A percentile compares a stretch with the other conserved stretches of the same genome.
Evolutionary conservation across 768 basidiomycete genomes (phyloP).

Genomic region (Coprinellus micaceus): DNA sequence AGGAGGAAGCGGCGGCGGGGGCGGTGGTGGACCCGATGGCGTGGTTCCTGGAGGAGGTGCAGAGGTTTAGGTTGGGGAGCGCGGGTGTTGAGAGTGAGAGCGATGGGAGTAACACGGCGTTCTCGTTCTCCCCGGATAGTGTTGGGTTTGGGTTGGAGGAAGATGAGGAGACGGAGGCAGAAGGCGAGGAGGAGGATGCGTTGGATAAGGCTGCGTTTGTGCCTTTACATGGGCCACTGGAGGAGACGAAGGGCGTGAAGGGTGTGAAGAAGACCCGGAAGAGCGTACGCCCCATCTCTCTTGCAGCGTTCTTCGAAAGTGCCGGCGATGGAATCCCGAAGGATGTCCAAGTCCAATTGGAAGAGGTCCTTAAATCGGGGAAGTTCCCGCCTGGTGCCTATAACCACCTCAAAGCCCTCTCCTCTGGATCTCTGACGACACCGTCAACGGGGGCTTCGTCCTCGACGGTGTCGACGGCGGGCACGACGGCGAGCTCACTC

Average conservation of each 20-base stretch:
- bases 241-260: conserved; percentile 15
- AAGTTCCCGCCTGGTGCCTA: conserved; percentile 12
- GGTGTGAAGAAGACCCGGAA: conserved; percentile 16
- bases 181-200: background rate
- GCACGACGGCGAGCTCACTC: too few species aligned
- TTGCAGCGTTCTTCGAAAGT: conserved; percentile 24
- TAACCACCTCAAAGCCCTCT: conserved; percentile 12
- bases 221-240: background rate
- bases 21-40: conserved; percentile 22
- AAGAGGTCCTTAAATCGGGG: conserved; percentile 25
- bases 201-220: background rate
- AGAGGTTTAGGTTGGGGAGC: conserved; percentile 22
- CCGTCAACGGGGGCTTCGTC: conserved; percentile 13
- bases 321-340: conserved; percentile 21
- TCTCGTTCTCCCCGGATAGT: background rate
- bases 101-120: background rate
- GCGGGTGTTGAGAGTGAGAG: too few species aligned
- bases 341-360: conserved; percentile 26
- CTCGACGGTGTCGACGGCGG: background rate
- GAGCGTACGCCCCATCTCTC: conserved; percentile 25
- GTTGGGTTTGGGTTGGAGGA: too few species aligned
- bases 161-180: conserved; percentile 1
- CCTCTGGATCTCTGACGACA: conserved; percentile 15
- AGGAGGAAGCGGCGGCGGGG: too few species aligned
- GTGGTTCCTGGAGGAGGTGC: conserved; percentile 35